Conservation (phyloP, 257 asterid genomes). For the Voacanga thouarsii region DNA sequence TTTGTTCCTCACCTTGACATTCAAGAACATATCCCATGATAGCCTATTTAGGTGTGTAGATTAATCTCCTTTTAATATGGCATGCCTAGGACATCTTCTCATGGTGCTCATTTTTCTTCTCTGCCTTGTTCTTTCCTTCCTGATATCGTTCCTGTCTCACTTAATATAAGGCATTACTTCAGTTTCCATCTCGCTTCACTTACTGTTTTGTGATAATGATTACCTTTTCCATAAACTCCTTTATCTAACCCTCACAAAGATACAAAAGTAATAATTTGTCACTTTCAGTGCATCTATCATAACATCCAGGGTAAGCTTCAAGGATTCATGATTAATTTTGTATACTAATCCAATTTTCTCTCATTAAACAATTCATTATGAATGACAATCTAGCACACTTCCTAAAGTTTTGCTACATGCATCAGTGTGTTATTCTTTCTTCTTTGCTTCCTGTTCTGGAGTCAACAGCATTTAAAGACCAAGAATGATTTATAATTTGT, state of each 20-base stretch:
- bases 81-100: neutral
- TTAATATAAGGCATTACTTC: neutral
- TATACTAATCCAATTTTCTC: neutral
- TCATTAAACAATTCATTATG: neutral
- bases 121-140: too few species aligned
- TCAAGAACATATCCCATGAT: neutral
- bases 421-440: neutral
- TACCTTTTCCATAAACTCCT: neutral
- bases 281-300: neutral
- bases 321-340: neutral
- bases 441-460: neutral
- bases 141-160: neutral
- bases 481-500: constrained; percentile 7
- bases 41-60: neutral
- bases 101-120: neutral
- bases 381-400: neutral
- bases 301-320: neutral
- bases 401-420: neutral
- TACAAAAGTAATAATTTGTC: neutral
- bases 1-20: neutral
- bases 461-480: neutral
- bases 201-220: neutral
- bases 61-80: neutral
- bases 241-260: neutral
- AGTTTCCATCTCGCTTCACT: neutral